Evolutionary conservation across 208 protist genomes (phyloP).

Genomic region (Wallacemonas sp.): DNA sequence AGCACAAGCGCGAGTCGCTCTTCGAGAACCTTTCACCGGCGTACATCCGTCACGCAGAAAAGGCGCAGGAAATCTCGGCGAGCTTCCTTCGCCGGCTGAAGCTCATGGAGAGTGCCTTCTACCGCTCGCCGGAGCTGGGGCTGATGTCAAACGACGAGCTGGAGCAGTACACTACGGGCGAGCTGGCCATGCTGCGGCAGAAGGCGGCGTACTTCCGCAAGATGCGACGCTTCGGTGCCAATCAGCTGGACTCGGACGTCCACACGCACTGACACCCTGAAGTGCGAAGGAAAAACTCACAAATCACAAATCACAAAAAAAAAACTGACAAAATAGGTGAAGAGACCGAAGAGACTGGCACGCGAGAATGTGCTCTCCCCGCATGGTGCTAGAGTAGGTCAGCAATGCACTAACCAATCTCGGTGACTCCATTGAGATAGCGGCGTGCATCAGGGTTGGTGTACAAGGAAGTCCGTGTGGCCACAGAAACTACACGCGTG

Average conservation of each 20-base stretch:
- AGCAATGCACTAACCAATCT: too few species aligned
- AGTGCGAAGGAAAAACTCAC: not conserved
- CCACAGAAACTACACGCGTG: too few species aligned
- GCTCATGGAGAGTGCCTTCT: constrained; percentile 51
- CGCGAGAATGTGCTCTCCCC: too few species aligned
- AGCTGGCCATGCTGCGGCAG: constrained; percentile 81
- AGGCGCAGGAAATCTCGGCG: constrained; percentile 43
- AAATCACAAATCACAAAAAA: not conserved
- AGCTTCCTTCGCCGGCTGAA: constrained; percentile 62
- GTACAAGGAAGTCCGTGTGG: too few species aligned
- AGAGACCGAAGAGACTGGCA: not conserved
- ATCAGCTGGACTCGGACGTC: constrained; percentile 76
- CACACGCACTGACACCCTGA: constrained; percentile 56
- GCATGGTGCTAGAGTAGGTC: too few species aligned
- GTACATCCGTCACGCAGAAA: constrained; percentile 48
- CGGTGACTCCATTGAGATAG: too few species aligned
- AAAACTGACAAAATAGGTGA: constrained; percentile 1
- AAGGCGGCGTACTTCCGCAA: constrained; percentile 86
- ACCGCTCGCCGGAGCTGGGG: constrained; percentile 54
- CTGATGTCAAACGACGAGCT: constrained; percentile 45
- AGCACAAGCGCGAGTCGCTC: constrained; percentile 64
- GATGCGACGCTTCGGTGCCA: constrained; percentile 66
- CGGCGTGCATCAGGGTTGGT: too few species aligned
- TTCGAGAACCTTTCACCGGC: constrained; percentile 67
- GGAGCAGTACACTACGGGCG: constrained; percentile 58